A percentile compares a stretch with the other conserved stretches of the same genome.
These are phyloP conservation scores for Malus asiatica DNA, from an alignment of 306 rosid species.

Conservation along the genomic window DNA sequence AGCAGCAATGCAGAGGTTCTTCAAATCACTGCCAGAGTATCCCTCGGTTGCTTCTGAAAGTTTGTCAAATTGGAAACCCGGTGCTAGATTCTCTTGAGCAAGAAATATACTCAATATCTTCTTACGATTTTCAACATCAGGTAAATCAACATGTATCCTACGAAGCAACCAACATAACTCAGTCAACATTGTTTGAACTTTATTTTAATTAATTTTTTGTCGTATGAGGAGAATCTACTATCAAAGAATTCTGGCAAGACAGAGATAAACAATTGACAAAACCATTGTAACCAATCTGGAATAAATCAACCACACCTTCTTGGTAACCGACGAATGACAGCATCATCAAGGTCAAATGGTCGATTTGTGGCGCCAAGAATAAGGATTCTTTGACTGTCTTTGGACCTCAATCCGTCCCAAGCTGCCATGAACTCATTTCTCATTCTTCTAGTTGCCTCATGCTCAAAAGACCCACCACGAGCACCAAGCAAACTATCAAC, in stretches of 20 bases:
- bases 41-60: conserved; percentile 86
- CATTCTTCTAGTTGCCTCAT: conserved; percentile 99
- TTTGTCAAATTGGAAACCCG: conserved; percentile 59
- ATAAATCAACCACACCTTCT: conserved; percentile 52
- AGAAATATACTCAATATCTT: conserved; percentile 91
- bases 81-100: conserved; percentile 61
- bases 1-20: conserved; percentile 96
- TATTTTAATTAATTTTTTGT: not conserved
- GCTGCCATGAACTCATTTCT: conserved; percentile 99
- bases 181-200: not conserved
- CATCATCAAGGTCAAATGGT: conserved; percentile 97
- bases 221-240: not conserved
- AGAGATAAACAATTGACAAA: not conserved
- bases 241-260: not conserved
- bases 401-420: conserved; percentile 97
- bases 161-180: conserved; percentile 11
- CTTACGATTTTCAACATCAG: conserved; percentile 79
- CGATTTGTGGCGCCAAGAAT: conserved; percentile 97
- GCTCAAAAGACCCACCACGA: conserved; percentile 96
- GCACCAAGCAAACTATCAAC: conserved; percentile 99
- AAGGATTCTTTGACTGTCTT: conserved; percentile 87
- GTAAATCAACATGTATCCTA: conserved; percentile 93
- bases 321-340: conserved; percentile 96
- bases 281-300: not conserved
- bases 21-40: conserved; percentile 96